phyloP scores from a whole-genome alignment of 1,284 basidiomycete species.

The Cryptococcus sp. region DNA sequence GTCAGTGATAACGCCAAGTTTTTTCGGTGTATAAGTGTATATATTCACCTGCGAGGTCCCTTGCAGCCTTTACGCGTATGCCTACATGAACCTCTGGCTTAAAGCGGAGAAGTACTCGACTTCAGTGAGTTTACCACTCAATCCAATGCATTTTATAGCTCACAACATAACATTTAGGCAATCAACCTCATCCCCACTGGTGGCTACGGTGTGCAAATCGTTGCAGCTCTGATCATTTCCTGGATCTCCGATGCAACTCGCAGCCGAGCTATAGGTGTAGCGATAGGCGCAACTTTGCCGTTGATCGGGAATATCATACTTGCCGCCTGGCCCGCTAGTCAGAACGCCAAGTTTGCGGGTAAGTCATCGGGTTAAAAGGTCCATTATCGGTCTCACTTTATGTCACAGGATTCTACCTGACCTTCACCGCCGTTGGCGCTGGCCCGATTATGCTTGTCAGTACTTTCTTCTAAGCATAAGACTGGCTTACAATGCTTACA shows the following conservation, averaged over 20 bases:
- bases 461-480: too few species aligned
- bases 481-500: too few species aligned
- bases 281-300: slow-evolving; percentile 17
- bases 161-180: slow-evolving; percentile 1
- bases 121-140: slow-evolving; percentile 6
- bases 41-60: too few species aligned
- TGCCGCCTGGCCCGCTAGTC: slow-evolving; percentile 15
- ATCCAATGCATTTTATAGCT: neutral
- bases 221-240: slow-evolving; percentile 16
- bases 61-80: slow-evolving; percentile 19
- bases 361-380: too few species aligned
- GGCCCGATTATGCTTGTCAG: slow-evolving; percentile 22
- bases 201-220: slow-evolving; percentile 25
- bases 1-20: neutral
- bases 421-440: slow-evolving; percentile 17
- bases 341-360: slow-evolving; percentile 19
- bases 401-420: slow-evolving; percentile 14
- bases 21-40: slow-evolving; percentile 1
- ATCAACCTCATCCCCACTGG: slow-evolving; percentile 15
- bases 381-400: too few species aligned
- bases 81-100: slow-evolving; percentile 26
- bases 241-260: slow-evolving; percentile 24
- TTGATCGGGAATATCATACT: slow-evolving; percentile 24
- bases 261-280: slow-evolving; percentile 18
- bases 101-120: slow-evolving; percentile 17